Evolutionary conservation across 2,329 filamentous ascomycete genomes (phyloP).

Genomic region (Ophiostoma ulmi): DNA sequence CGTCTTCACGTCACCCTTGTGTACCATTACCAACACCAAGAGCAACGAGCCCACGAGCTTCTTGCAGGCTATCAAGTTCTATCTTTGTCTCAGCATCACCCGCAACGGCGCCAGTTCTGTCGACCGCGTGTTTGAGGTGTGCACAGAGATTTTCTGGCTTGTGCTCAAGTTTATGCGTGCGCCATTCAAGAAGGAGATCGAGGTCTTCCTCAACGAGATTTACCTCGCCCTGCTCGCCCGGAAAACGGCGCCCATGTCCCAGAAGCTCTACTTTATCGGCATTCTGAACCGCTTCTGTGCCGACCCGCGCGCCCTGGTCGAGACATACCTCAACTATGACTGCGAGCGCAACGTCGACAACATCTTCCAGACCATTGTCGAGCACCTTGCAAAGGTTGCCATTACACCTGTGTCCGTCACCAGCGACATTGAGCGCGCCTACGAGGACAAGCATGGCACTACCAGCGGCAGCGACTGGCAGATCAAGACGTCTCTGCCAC

Average conservation of each 20-base stretch:
- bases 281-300: slow-evolving; percentile 77
- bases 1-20: slow-evolving; percentile 85
- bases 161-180: slow-evolving; percentile 92
- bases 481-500: slow-evolving; percentile 75
- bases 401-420: slow-evolving; percentile 72
- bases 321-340: slow-evolving; percentile 97
- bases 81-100: slow-evolving; percentile 89
- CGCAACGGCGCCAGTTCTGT: slow-evolving; percentile 93
- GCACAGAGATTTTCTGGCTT: slow-evolving; percentile 95
- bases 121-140: slow-evolving; percentile 87
- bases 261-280: slow-evolving; percentile 87
- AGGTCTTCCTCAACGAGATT: slow-evolving; percentile 96
- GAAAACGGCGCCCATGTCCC: slow-evolving; percentile 76
- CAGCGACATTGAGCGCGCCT: slow-evolving; percentile 73
- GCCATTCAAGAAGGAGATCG: slow-evolving; percentile 96
- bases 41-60: slow-evolving; percentile 85
- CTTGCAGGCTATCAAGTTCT: slow-evolving; percentile 92
- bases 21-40: slow-evolving; percentile 87
- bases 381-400: slow-evolving; percentile 84
- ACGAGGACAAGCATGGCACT: slow-evolving; percentile 70
- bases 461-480: slow-evolving; percentile 72
- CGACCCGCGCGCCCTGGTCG: slow-evolving; percentile 83
- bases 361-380: slow-evolving; percentile 91
- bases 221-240: slow-evolving; percentile 89
- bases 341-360: slow-evolving; percentile 95